Evolutionary conservation across 306 rosid species (phyloP).

Genomic region (Dalbergia cultrata): DNA sequence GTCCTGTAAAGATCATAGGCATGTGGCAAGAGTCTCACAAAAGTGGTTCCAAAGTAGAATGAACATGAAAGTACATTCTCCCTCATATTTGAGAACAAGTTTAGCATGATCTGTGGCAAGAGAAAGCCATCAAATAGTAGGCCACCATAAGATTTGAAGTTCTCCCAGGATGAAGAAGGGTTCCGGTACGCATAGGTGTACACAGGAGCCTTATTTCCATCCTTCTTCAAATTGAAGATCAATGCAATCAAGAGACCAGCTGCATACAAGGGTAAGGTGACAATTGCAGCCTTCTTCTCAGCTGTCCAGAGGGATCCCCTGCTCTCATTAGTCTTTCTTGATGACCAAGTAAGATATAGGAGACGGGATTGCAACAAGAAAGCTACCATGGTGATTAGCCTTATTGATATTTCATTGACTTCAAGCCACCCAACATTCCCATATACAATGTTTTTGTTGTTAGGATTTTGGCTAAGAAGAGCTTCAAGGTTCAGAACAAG

Average conservation of each 20-base stretch:
- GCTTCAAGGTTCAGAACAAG: slow-evolving; percentile 74
- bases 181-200: neutral
- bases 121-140: slow-evolving; percentile 67
- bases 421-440: slow-evolving; percentile 62
- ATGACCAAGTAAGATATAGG: slow-evolving; percentile 60
- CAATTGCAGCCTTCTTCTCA: slow-evolving; percentile 52
- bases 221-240: slow-evolving; percentile 35
- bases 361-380: slow-evolving; percentile 69
- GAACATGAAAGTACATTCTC: slow-evolving; percentile 53
- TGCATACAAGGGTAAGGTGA: slow-evolving; percentile 49
- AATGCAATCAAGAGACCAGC: slow-evolving; percentile 51
- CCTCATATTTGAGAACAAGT: slow-evolving; percentile 51
- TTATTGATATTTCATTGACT: slow-evolving; percentile 59
- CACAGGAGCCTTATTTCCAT: neutral
- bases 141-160: slow-evolving; percentile 55
- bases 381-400: slow-evolving; percentile 60
- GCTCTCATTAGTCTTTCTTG: slow-evolving; percentile 52
- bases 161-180: slow-evolving; percentile 48
- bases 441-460: slow-evolving; percentile 30
- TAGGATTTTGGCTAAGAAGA: slow-evolving; percentile 46
- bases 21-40: slow-evolving; percentile 65
- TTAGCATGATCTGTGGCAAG: slow-evolving; percentile 69
- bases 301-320: slow-evolving; percentile 45
- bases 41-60: slow-evolving; percentile 69
- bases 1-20: slow-evolving; percentile 68